These are phyloP conservation scores for Ophiostoma quercus DNA, from an alignment of 2,329 filamentous ascomycete species.

Conservation along the genomic window DNA sequence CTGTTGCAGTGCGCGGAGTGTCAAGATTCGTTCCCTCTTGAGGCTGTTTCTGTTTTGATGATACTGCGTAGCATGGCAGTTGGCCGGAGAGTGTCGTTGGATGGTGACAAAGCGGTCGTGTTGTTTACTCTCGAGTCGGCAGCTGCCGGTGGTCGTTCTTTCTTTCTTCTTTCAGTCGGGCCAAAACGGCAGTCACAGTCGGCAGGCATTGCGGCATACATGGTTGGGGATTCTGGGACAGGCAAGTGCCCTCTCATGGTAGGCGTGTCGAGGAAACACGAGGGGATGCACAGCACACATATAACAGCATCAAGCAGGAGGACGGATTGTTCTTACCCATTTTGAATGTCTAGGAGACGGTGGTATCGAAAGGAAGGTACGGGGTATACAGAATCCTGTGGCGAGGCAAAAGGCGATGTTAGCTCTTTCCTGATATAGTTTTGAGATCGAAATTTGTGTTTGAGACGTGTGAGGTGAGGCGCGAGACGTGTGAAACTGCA, in stretches of 20 bases:
- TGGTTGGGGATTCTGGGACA: background rate
- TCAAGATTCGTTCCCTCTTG: background rate
- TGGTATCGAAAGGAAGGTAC: conserved; percentile 25
- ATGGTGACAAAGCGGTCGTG: background rate
- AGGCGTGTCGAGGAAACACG: background rate
- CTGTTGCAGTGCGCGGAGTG: background rate
- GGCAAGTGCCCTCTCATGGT: background rate
- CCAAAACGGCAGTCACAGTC: background rate
- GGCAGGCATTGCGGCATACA: background rate
- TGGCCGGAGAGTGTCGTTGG: background rate
- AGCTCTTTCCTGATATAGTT: conserved; percentile 14
- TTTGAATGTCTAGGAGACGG: conserved; percentile 31
- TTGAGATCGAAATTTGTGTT: background rate
- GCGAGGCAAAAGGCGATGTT: conserved; percentile 3
- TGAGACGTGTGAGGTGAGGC: no score
- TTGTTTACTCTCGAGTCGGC: conserved; percentile 9
- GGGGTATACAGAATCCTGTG: conserved; percentile 19
- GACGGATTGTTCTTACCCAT: conserved; percentile 43
- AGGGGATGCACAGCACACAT: background rate
- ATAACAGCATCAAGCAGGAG: conserved; percentile 20
- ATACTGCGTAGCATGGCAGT: background rate
- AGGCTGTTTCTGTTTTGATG: background rate
- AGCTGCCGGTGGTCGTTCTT: background rate
- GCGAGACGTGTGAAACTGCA: background rate
- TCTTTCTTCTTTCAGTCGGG: background rate